These are phyloP conservation scores for Vitellaria paradoxa DNA, from an alignment of 179 eudicot species.

Conservation along the genomic window DNA sequence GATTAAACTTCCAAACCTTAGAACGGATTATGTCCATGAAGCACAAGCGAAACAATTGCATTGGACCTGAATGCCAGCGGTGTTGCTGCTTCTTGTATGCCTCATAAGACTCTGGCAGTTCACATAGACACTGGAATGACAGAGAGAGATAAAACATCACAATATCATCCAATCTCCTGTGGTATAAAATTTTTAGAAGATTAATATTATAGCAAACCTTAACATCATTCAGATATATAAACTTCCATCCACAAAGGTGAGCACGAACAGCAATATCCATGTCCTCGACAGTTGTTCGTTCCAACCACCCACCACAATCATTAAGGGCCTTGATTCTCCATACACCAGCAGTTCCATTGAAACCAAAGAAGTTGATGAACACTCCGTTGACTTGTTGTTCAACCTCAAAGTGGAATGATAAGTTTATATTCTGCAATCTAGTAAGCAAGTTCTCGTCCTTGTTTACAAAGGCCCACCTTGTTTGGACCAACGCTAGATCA, in stretches of 20 bases:
- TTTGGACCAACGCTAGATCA: conserved; percentile 84
- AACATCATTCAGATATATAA: conserved; percentile 80
- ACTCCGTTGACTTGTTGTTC: conserved; percentile 95
- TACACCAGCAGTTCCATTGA: conserved; percentile 98
- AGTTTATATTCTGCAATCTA: conserved; percentile 81
- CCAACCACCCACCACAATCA: conserved; percentile 96
- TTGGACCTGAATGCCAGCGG: conserved; percentile 97
- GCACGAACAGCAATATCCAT: conserved; percentile 99
- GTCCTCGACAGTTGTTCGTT: conserved; percentile 93
- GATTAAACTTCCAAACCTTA: conserved; percentile 46
- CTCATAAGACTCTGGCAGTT: conserved; percentile 86
- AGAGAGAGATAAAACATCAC: conserved; percentile 11
- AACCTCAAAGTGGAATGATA: conserved; percentile 93
- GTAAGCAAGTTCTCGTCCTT: conserved; percentile 93
- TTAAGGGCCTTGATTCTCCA: conserved; percentile 93
- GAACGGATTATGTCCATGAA: conserved; percentile 68
- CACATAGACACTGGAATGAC: conserved; percentile 80
- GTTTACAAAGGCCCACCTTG: conserved; percentile 95
- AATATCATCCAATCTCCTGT: conserved; percentile 14
- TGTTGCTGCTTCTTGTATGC: conserved; percentile 92
- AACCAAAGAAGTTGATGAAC: conserved; percentile 89
- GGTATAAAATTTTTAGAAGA: background rate
- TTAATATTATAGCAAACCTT: conserved; percentile 44
- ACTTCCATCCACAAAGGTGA: conserved; percentile 94
- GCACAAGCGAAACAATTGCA: conserved; percentile 89